Conservation (phyloP, 305 asterid species). For the Caryopteris hybrid region DNA sequence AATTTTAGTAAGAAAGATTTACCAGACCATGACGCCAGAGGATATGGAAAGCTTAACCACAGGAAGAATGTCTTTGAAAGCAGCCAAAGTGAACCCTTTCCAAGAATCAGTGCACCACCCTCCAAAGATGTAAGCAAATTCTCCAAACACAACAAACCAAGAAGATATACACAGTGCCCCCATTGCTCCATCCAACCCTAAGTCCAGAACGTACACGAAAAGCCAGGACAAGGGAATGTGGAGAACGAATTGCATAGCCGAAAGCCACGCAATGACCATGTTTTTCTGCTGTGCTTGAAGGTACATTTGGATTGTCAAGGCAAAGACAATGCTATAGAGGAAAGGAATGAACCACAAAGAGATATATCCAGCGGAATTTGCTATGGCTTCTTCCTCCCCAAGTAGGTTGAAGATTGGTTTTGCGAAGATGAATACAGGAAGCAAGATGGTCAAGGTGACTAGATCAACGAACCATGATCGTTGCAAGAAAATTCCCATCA, state of each 20-base stretch:
- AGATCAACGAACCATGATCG: slow-evolving; percentile 61
- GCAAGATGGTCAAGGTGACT: slow-evolving; percentile 39
- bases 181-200: slow-evolving; percentile 67
- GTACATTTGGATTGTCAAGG: slow-evolving; percentile 59
- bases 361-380: slow-evolving; percentile 42
- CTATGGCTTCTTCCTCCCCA: slow-evolving; percentile 37
- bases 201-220: slow-evolving; percentile 31
- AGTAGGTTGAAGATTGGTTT: slow-evolving; percentile 42
- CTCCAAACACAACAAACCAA: slow-evolving; percentile 51
- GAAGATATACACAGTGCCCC: slow-evolving; percentile 45
- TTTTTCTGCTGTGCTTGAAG: slow-evolving; percentile 75
- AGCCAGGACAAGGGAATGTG: slow-evolving; percentile 60
- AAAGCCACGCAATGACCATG: slow-evolving; percentile 49
- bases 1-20: not conserved
- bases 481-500: slow-evolving; percentile 71
- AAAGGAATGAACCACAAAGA: slow-evolving; percentile 60
- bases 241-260: slow-evolving; percentile 31
- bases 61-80: slow-evolving; percentile 52
- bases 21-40: slow-evolving; percentile 75
- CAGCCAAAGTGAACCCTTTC: slow-evolving; percentile 54
- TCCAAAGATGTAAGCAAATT: slow-evolving; percentile 50
- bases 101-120: slow-evolving; percentile 68
- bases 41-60: slow-evolving; percentile 60
- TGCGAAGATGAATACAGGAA: slow-evolving; percentile 52
- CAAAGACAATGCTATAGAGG: slow-evolving; percentile 41